Base-by-base conservation (phyloP, 106 monocot species). In the Acorus gramineus region DNA sequence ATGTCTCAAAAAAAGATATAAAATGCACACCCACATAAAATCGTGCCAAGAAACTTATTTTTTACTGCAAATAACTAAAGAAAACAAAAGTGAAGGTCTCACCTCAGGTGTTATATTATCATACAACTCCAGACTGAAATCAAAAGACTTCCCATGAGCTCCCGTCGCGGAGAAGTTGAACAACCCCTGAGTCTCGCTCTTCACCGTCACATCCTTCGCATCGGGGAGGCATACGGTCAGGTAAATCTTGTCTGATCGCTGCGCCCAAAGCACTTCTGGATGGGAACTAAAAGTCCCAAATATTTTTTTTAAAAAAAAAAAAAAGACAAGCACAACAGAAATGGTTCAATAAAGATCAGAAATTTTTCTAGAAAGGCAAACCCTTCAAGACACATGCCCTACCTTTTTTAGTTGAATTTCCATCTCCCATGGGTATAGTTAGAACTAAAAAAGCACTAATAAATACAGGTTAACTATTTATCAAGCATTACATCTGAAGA, bases 191-290 rank as follows among this genome's bases (percentile, higher is more conserved):
- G 82, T 66, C 50, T 87, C 80, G 63, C 72, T 74, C 67, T 80
- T 79, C 51, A 82, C 73, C 2, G 56, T 65, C 2, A 95, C 82
- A 71, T 87, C 82, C 63, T 87, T 87, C 2, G 95, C 95, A 57
- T 95, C 95, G 95, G 95, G 28, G 44, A 95, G 55, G 14, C 80
- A 79, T 2, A 95, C 56, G 11, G 95, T 95, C 70, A 95, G 50
- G 72, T 85, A 95, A 52, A 95, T 62, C 74, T 71, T 95, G 55
- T 95, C 90, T 0, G 80, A 87, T 8, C 95, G 81, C 68, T 95
- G 93, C 4, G 93, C 85, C 93, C 89, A 93, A 5, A 93, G 65
- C 14, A 93, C 83, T 74, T 93, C 93, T 9, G 89, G 93, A 4
- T 89, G 86, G 12, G 89, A 83, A 65, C 89, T 93, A 73, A 28